Conservation (phyloP, 1,284 basidiomycete genomes). For the Ceratobasidium sp. region DNA sequence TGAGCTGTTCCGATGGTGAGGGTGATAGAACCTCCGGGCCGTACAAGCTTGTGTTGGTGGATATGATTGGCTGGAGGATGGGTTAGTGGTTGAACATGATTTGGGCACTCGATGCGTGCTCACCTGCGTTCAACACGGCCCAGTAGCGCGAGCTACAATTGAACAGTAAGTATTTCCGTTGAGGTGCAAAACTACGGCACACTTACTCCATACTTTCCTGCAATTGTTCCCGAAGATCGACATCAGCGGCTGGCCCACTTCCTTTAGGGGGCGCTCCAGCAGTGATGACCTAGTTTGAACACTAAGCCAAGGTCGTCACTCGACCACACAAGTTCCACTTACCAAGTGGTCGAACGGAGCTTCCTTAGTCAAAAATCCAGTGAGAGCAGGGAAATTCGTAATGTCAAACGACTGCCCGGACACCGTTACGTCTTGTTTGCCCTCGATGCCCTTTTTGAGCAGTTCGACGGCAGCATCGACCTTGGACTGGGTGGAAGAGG, state of each 20-base stretch:
- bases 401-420: conserved; percentile 22
- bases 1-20: conserved; percentile 4
- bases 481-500: conserved; percentile 28
- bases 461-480: conserved; percentile 38
- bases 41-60: neutral
- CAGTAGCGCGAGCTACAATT: neutral
- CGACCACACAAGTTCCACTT: neutral
- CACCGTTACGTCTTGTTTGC: neutral
- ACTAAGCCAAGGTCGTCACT: neutral
- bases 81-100: neutral
- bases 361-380: conserved; percentile 24
- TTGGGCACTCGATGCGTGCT: neutral
- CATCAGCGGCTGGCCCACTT: neutral
- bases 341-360: conserved; percentile 35
- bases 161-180: too few relatives aligned
- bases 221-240: neutral
- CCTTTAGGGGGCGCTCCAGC: conserved; percentile 6
- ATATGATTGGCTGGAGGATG: conserved; percentile 15
- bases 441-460: conserved; percentile 11
- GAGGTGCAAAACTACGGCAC: neutral
- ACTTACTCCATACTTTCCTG: conserved; percentile 13
- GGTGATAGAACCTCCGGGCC: conserved; percentile 17
- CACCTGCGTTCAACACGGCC: conserved; percentile 9
- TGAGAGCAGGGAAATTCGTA: conserved; percentile 12
- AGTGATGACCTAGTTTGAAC: conserved; percentile 11